These are phyloP conservation scores for Rhodotorula sp. DNA, from an alignment of 1,284 basidiomycete genomes.

Conservation along the genomic window DNA sequence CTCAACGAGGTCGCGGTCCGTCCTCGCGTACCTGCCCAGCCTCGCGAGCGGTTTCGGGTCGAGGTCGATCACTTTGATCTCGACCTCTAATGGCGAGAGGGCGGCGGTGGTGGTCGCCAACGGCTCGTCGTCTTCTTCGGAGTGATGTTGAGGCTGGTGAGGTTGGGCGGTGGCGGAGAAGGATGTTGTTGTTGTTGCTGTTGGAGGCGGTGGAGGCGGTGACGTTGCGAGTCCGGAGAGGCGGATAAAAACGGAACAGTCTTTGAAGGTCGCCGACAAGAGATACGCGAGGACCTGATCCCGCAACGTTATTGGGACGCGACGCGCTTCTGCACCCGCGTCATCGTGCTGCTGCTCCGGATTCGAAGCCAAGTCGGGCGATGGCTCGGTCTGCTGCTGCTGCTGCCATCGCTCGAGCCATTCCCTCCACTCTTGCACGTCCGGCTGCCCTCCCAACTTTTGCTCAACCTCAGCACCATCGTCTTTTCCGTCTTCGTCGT, in stretches of 20 bases:
- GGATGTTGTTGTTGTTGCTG: background rate
- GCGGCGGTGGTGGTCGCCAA: background rate
- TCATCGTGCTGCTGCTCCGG: background rate
- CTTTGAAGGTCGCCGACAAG: constrained; percentile 91
- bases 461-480: background rate
- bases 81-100: constrained; percentile 15
- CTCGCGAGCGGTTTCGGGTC: constrained; percentile 74
- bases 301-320: constrained; percentile 48
- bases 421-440: constrained; percentile 43
- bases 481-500: background rate
- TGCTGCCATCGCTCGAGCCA: constrained; percentile 25
- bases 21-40: constrained; percentile 67
- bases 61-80: constrained; percentile 75
- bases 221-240: constrained; percentile 22
- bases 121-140: background rate
- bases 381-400: constrained; percentile 13
- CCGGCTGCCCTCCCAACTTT: constrained; percentile 41
- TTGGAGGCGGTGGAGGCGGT: background rate
- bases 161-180: background rate
- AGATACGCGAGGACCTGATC: constrained; percentile 71
- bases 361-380: background rate
- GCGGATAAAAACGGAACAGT: constrained; percentile 81
- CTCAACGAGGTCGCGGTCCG: constrained; percentile 68
- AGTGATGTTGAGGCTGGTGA: background rate
- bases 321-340: background rate